Evolutionary conservation across 306 rosid genomes (phyloP).

Genomic region (Sophora flavescens): DNA sequence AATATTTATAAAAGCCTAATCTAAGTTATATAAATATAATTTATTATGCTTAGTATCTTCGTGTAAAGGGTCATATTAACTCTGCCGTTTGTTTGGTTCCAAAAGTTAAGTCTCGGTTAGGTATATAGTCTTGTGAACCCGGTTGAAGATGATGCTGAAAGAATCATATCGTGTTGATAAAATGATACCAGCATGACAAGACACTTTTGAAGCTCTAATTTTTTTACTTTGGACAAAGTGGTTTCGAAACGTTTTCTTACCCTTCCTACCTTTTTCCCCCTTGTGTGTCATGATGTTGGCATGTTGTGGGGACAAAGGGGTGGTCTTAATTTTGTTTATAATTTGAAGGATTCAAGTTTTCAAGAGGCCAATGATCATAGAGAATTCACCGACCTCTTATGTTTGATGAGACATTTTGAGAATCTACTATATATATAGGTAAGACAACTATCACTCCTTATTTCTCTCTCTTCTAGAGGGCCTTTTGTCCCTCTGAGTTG

Average conservation of each 20-base stretch:
- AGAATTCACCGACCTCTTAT: constrained; percentile 60
- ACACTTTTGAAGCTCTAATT: constrained; percentile 48
- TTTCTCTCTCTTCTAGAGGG: constrained; percentile 41
- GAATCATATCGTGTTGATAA: constrained; percentile 41
- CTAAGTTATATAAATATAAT: constrained; percentile 19
- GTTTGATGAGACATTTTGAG: constrained; percentile 77
- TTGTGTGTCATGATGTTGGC: constrained; percentile 42
- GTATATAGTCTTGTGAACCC: constrained; percentile 34
- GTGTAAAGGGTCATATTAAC: constrained; percentile 48
- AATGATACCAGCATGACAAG: constrained; percentile 59
- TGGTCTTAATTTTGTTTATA: constrained; percentile 48
- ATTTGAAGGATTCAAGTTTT: constrained; percentile 47
- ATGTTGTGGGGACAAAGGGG: constrained; percentile 55
- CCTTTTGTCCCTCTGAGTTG: constrained; percentile 39
- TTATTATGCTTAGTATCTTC: constrained; percentile 26
- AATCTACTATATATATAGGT: constrained; percentile 50
- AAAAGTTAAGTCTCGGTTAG: constrained; percentile 53
- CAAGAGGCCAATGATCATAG: constrained; percentile 52
- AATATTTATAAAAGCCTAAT: constrained; percentile 47
- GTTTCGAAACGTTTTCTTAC: constrained; percentile 52
- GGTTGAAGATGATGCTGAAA: constrained; percentile 51
- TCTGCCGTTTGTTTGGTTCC: constrained; percentile 55
- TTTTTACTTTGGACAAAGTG: constrained; percentile 19
- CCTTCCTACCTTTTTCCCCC: background rate
- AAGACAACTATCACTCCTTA: constrained; percentile 42